phyloP scores from a whole-genome alignment of 1,284 basidiomycete genomes.

The Fomitopsis pinicola region DNA sequence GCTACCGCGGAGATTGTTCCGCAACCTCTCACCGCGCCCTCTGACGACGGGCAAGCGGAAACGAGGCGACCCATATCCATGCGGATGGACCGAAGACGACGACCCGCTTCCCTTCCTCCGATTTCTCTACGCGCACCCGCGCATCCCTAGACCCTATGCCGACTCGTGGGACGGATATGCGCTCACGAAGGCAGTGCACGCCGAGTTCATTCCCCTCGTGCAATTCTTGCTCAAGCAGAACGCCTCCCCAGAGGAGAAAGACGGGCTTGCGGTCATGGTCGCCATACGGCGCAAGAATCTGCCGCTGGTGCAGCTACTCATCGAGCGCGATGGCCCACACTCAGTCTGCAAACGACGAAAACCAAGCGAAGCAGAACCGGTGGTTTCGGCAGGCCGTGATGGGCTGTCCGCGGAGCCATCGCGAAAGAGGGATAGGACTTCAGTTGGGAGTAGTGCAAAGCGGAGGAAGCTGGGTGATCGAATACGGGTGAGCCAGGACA shows the following conservation, averaged over 20 bases:
- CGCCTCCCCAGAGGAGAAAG: constrained; percentile 62
- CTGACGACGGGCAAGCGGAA: not conserved
- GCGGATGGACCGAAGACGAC: constrained; percentile 38
- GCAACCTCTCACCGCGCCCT: constrained; percentile 34
- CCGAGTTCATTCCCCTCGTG: constrained; percentile 58
- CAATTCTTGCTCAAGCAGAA: constrained; percentile 66
- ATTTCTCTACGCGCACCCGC: constrained; percentile 43
- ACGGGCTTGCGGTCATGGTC: constrained; percentile 61
- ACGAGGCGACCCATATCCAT: not conserved
- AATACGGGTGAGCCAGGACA: constrained; percentile 45
- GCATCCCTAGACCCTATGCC: constrained; percentile 37
- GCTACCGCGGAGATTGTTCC: constrained; percentile 63
- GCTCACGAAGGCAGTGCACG: constrained; percentile 70
- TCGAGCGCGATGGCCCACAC: constrained; percentile 49
- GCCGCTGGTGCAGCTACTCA: constrained; percentile 62
- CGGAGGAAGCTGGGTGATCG: constrained; percentile 56
- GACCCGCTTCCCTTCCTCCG: constrained; percentile 59
- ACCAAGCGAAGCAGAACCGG: not conserved
- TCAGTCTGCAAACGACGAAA: constrained; percentile 7
- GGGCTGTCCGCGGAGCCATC: not conserved
- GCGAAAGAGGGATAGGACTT: constrained; percentile 3
- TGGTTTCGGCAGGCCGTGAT: not conserved
- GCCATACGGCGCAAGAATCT: constrained; percentile 74
- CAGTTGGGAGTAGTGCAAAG: constrained; percentile 32
- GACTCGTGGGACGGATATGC: constrained; percentile 76